Evolutionary conservation across 495 filamentous ascomycete species (phyloP).

Genomic region (Hypoxylon fragiforme): DNA sequence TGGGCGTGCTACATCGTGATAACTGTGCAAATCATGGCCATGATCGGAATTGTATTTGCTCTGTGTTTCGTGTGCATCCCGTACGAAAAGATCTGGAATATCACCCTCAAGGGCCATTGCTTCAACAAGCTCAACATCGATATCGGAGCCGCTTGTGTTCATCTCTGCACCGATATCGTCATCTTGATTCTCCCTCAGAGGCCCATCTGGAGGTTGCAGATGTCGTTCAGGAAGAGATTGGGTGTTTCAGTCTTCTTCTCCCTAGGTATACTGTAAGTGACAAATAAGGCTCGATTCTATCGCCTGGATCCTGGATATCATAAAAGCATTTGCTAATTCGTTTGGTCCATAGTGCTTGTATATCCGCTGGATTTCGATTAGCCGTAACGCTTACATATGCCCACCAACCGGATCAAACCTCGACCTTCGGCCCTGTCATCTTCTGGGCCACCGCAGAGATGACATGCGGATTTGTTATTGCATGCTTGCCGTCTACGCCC

Average conservation of each 20-base stretch:
- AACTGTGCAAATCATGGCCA: conserved; percentile 29
- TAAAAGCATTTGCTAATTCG: conserved; percentile 5
- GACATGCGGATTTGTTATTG: conserved; percentile 39
- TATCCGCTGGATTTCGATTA: conserved; percentile 36
- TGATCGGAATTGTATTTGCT: conserved; percentile 31
- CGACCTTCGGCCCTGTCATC: conserved; percentile 26
- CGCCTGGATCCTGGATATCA: background rate
- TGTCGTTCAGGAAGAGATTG: conserved; percentile 36
- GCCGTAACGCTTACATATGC: conserved; percentile 29
- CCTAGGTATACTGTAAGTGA: conserved; percentile 44
- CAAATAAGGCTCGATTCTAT: background rate
- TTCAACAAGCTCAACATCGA: conserved; percentile 21
- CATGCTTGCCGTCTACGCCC: conserved; percentile 36
- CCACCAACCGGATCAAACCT: conserved; percentile 23
- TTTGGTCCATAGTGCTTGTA: conserved; percentile 29
- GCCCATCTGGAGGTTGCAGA: conserved; percentile 43
- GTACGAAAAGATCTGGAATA: conserved; percentile 38
- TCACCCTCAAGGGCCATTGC: conserved; percentile 32
- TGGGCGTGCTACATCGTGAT: conserved; percentile 37
- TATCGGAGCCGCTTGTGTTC: conserved; percentile 26
- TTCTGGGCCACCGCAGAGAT: conserved; percentile 41
- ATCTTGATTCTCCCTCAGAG: conserved; percentile 44
- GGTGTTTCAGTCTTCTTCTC: conserved; percentile 44
- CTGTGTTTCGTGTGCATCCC: conserved; percentile 47
- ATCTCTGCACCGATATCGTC: conserved; percentile 41